Percentiles rank a stretch among this genome's conserved stretches.
phyloP scores from a whole-genome alignment of 768 basidiomycete genomes.

The Termitomyces sp. region DNA sequence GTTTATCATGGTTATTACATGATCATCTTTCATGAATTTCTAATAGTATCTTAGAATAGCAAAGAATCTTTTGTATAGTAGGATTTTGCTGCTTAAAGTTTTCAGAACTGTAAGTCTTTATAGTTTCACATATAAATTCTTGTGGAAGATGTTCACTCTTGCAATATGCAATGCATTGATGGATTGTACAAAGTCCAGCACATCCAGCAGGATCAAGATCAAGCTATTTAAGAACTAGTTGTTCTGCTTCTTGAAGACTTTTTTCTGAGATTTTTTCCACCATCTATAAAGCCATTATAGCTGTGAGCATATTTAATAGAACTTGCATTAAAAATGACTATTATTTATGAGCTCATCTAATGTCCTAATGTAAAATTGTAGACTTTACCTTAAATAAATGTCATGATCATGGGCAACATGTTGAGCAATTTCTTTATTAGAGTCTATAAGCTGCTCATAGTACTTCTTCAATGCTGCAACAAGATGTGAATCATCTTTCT shows the following conservation, averaged over 20 bases:
- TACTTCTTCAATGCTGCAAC: slow-evolving; percentile 15
- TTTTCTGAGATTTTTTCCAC: background rate
- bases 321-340: background rate
- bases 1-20: background rate
- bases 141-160: background rate
- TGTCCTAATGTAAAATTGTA: too few relatives aligned
- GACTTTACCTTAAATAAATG: background rate
- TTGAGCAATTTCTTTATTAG: background rate
- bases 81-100: background rate
- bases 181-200: background rate
- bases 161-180: background rate
- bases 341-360: too few relatives aligned
- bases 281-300: background rate
- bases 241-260: background rate
- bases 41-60: slow-evolving; percentile 28
- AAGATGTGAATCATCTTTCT: background rate
- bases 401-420: background rate
- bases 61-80: background rate
- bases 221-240: background rate
- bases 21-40: background rate
- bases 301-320: background rate
- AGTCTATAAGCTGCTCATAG: background rate
- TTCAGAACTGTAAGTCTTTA: too few relatives aligned
- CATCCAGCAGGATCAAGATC: background rate
- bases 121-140: background rate